phyloP scores from a whole-genome alignment of 2,329 filamentous ascomycete genomes.

The Epicoccum sorghinum region DNA sequence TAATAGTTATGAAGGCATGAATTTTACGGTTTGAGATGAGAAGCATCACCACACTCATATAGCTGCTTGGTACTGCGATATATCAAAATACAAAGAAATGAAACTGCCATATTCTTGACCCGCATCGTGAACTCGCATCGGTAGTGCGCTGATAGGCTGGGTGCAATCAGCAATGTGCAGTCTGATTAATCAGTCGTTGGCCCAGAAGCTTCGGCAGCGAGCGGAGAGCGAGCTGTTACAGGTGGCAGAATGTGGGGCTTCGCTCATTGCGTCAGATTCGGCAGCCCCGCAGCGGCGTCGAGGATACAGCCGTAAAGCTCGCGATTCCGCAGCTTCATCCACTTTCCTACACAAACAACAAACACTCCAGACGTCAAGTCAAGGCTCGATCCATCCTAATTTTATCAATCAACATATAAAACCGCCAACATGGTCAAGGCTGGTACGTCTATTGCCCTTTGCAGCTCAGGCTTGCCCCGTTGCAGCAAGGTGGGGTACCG shows the following conservation, averaged over 20 bases:
- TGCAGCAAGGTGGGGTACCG: constrained; percentile 50
- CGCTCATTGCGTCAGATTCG: constrained; percentile 39
- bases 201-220: constrained; percentile 19
- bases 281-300: constrained; percentile 35
- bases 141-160: background rate
- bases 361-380: constrained; percentile 16
- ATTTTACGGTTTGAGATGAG: constrained; percentile 24
- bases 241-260: constrained; percentile 19
- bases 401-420: constrained; percentile 34
- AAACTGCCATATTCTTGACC: constrained; percentile 4
- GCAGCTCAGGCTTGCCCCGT: constrained; percentile 25
- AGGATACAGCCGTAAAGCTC: constrained; percentile 27
- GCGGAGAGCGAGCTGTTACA: constrained; percentile 20
- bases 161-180: background rate
- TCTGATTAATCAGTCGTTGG: constrained; percentile 39
- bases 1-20: constrained; percentile 28
- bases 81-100: constrained; percentile 23
- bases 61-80: constrained; percentile 23
- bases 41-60: constrained; percentile 16
- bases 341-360: constrained; percentile 17
- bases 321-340: constrained; percentile 13
- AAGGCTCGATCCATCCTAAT: constrained; percentile 23
- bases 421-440: constrained; percentile 97
- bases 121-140: constrained; percentile 1
- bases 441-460: constrained; percentile 65